Conservation (phyloP, 257 asterid species). For the Nicotiana tomentosiformis region DNA sequence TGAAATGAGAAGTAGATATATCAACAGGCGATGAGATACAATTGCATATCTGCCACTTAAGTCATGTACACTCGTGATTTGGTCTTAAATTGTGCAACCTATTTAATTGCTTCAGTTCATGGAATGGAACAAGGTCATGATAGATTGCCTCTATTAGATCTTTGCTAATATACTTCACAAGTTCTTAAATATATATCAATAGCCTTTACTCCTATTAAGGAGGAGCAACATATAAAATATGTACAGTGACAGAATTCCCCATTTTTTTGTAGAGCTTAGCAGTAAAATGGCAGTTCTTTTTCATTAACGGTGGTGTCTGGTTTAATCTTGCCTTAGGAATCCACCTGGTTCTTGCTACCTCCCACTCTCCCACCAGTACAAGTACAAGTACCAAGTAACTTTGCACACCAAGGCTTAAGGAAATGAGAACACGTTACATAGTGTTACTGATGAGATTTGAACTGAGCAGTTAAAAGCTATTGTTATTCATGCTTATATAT, state of each 20-base stretch:
- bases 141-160: conserved; percentile 3
- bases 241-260: not conserved
- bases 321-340: not conserved
- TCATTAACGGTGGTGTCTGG: not conserved
- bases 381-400: not conserved
- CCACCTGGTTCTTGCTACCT: not conserved
- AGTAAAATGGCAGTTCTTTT: not conserved
- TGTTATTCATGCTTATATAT: not conserved
- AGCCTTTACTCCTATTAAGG: not conserved
- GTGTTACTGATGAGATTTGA: not conserved
- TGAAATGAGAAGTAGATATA: not conserved
- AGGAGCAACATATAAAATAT: not conserved
- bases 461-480: not conserved
- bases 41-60: not conserved
- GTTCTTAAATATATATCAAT: not conserved
- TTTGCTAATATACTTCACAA: not conserved
- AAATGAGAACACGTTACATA: not conserved
- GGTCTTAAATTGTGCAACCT: not conserved
- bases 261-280: not conserved
- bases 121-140: not conserved
- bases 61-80: not conserved
- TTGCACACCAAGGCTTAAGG: not conserved
- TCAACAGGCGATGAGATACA: not conserved
- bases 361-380: conserved; percentile 7
- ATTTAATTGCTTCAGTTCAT: not conserved